Base-by-base conservation (phyloP, 2,329 filamentous ascomycete genomes). In the Hortaea werneckii region DNA sequence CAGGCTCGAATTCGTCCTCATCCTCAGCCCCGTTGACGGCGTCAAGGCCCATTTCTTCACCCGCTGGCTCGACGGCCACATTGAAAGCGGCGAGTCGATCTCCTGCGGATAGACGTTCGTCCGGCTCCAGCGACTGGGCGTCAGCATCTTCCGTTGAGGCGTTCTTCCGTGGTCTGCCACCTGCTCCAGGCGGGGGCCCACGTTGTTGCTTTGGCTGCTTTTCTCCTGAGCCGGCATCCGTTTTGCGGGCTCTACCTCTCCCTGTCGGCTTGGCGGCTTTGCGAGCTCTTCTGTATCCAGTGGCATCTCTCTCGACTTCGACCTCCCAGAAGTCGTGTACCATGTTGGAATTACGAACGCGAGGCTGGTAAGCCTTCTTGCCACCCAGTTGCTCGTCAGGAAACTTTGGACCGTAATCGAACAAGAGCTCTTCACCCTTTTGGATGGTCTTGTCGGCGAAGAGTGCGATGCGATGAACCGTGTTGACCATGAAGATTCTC, bases 341-440 rank as follows among this genome's bases (percentile, higher is more conserved):
- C 8, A 57, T 41, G 13, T 52, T 49, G 6, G 49, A 37, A 12
- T 56, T 58, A 35, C 58, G 50, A 7, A 55, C 55, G 12, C 50
- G 50, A 1, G 57, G 53, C 5, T 51, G 50, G 10, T 51, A 52
- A 27, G 50, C 49, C 13, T 34, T 45, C 30, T 49, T 56, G 29
- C 53, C 56, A 6, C 55, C 56, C 4, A 62, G 51, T 37, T 56
- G 49, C 6, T 60, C 54, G 9, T 54, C 40, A 1, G 54, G 54
- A 40, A 62, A 63, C 35, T 48, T 44, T 9, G 57, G 56, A 1
- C 83, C 83, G 55, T 94, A 92, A 59, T 90, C 78, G 64, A 90
- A 94, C 59, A 87, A 84, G 0, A 94, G 67, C 63, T 92, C 86
- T 50, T 87, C 82, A 26, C 86, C 86, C 3, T 76, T 72, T 48